Evolutionary conservation across 2,329 filamentous ascomycete genomes (phyloP).

Genomic region (Sporothrix curviconia): DNA sequence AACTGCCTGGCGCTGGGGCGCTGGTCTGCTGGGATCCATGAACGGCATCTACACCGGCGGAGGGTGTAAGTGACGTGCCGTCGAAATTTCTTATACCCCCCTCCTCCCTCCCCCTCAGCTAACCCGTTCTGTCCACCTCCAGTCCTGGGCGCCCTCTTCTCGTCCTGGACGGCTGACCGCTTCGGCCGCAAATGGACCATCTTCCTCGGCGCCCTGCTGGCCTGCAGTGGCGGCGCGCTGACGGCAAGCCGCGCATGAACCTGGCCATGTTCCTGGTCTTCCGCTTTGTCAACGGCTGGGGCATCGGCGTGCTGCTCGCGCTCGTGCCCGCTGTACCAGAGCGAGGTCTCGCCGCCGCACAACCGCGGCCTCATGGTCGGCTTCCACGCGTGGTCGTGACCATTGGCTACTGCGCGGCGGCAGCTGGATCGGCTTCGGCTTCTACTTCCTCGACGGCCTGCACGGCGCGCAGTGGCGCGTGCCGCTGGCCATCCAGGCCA

Average conservation of each 20-base stretch:
- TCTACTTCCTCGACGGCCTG: not conserved
- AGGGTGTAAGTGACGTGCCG: not conserved
- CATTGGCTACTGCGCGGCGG: constrained; percentile 27
- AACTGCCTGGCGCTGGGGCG: not conserved
- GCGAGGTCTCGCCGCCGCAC: constrained; percentile 31
- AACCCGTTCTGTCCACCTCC: too few species aligned
- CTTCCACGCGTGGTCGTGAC: constrained; percentile 26
- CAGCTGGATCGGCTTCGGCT: constrained; percentile 3
- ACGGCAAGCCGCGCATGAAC: constrained; percentile 27
- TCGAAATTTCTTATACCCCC: not conserved
- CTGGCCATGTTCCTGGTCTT: constrained; percentile 25
- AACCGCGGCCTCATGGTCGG: constrained; percentile 10
- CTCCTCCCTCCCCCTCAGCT: too few species aligned
- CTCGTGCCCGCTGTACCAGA: constrained; percentile 20
- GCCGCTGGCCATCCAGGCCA: constrained; percentile 29
- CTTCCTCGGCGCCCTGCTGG: constrained; percentile 28
- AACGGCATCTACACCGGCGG: not conserved
- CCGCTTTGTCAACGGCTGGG: constrained; percentile 14
- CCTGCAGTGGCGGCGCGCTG: constrained; percentile 22
- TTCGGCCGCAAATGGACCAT: constrained; percentile 34
- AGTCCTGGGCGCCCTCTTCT: not conserved
- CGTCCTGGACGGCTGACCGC: not conserved
- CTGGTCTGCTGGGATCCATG: not conserved
- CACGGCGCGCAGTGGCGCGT: constrained; percentile 28
- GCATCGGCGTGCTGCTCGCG: constrained; percentile 25